phyloP scores from a whole-genome alignment of 164 flowering plant genomes.

The Litsea cubeba region DNA sequence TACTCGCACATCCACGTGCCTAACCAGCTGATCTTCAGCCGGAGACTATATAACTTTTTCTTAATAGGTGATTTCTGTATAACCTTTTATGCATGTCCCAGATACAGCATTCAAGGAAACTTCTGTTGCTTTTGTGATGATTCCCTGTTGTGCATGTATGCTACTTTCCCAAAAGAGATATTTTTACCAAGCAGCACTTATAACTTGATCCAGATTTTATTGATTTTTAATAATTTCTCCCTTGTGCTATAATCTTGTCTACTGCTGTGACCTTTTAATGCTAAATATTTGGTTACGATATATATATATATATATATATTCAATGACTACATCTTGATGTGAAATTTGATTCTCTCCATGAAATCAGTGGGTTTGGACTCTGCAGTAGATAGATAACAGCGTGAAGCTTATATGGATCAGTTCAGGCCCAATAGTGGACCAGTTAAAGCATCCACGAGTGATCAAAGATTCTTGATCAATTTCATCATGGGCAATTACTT shows the following conservation, averaged over 20 bases:
- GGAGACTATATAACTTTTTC: no score
- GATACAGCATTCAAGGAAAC: no score
- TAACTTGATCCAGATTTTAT: no score
- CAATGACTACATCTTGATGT: neutral
- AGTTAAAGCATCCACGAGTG: slow-evolving; percentile 11
- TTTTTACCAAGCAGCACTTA: no score
- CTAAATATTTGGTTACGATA: neutral
- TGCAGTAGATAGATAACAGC: neutral
- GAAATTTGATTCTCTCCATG: neutral
- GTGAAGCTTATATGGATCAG: slow-evolving; percentile 11
- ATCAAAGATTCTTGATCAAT: slow-evolving; percentile 16
- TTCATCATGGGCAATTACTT: slow-evolving; percentile 18
- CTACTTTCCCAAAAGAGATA: no score
- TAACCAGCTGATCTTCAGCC: no score
- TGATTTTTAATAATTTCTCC: no score
- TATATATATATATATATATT: neutral
- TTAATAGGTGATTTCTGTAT: no score
- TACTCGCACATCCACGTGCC: no score
- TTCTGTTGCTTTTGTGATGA: no score
- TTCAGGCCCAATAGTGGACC: neutral
- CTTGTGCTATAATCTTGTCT: neutral
- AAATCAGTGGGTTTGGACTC: neutral
- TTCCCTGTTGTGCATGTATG: no score
- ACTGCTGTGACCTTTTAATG: neutral
- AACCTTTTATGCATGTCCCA: no score